Evolutionary conservation across 208 protist genomes (phyloP), one percentile per base, ranked within the genome.

Genomic region (Porcisia deanei): DNA sequence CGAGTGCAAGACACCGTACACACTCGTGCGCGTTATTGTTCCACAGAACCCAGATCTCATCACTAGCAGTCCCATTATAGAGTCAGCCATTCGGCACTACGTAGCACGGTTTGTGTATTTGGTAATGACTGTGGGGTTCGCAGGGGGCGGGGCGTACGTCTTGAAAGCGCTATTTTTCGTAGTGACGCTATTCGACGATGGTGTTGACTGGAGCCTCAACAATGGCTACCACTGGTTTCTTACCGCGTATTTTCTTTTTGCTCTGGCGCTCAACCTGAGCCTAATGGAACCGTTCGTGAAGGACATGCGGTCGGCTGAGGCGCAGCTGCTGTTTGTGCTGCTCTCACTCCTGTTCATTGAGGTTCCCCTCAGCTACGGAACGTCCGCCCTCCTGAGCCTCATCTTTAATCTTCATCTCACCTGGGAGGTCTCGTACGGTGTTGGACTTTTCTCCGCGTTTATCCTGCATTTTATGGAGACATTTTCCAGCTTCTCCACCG

Each of bases 1-100:
- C 3, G 77, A 82, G 67, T 82, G 77, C 72, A 82, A 82, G 52
- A 77, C 77, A n/a, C 77, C 77, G 34, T 82, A 82, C 59, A 76
- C 73, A 25, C 61, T 82, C 0, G 72, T 77, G 53, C 77, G 77
- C 30, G 72, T 82, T 1, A 16, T 70, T 10, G 77, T 77, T 49
- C 67, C 77, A n/a, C 72, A 77, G 39, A 76, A 64, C 53, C 8
- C 72, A 0, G 58, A 77, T 52, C 77, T 77, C 45, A 43, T 82
- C 58, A 82, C 77, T 16, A 18, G 67, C 37, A 77, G 66, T 34
- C 77, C 72, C 45, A 61, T 82, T 67, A 77, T 82, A 10, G 77
- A 82, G 72, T 69, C 77, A 25, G 72, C 30, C 9, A 57, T 82
- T 59, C 77, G 77, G 43, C 73, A 82, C 77, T 77, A 64, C 67